Conservation (phyloP, 1,284 basidiomycete species). For the Irpex sp. region DNA sequence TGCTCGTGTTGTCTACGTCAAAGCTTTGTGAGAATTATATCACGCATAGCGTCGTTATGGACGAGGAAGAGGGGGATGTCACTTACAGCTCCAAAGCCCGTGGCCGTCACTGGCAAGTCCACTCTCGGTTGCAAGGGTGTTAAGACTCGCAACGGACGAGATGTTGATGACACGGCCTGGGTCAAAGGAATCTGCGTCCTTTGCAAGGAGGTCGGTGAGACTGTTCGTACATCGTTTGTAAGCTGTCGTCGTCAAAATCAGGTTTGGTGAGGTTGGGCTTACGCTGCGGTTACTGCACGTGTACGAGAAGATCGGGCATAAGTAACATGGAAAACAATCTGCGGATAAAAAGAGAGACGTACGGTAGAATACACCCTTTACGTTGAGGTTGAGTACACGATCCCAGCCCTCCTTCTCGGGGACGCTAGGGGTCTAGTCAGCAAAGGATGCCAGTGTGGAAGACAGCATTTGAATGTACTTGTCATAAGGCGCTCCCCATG, state of each 20-base stretch:
- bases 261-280: constrained; percentile 13
- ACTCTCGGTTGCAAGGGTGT: constrained; percentile 46
- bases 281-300: constrained; percentile 64
- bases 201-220: constrained; percentile 62
- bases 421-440: constrained; percentile 33
- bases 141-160: constrained; percentile 69
- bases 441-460: background rate
- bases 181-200: constrained; percentile 63
- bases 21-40: too few species aligned
- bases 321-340: too few species aligned
- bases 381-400: constrained; percentile 71
- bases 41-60: too few species aligned
- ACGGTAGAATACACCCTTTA: constrained; percentile 82
- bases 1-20: constrained; percentile 68
- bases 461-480: constrained; percentile 29
- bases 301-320: background rate
- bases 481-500: constrained; percentile 76
- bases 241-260: too few species aligned
- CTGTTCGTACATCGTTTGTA: constrained; percentile 25
- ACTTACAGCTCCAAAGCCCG: constrained; percentile 82
- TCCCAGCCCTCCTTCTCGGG: constrained; percentile 86
- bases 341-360: constrained; percentile 20
- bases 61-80: background rate
- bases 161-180: constrained; percentile 81
- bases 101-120: constrained; percentile 50